phyloP scores from a whole-genome alignment of 768 basidiomycete genomes.

The Zangia roseola region DNA sequence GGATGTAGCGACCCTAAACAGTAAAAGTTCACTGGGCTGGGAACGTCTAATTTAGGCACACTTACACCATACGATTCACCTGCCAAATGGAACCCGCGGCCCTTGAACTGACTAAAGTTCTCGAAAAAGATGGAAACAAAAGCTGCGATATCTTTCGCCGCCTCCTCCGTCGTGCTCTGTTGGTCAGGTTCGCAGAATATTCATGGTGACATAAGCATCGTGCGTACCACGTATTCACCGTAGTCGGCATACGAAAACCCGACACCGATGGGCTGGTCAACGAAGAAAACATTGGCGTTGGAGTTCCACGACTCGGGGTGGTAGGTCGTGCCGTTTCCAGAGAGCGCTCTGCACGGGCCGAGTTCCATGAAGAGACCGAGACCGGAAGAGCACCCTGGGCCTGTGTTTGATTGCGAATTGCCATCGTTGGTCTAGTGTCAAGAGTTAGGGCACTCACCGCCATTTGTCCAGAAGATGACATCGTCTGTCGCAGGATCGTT shows the following conservation, averaged over 20 bases:
- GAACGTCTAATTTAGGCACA: not conserved
- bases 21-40: not conserved
- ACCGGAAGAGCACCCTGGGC: constrained; percentile 55
- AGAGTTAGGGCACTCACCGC: constrained; percentile 39
- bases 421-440: too few relatives aligned
- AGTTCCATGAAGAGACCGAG: constrained; percentile 72
- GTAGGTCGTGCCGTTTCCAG: constrained; percentile 47
- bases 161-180: constrained; percentile 63
- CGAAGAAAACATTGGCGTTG: constrained; percentile 52
- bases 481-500: constrained; percentile 54
- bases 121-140: constrained; percentile 76
- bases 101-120: constrained; percentile 68
- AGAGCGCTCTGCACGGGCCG: constrained; percentile 68
- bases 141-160: constrained; percentile 66
- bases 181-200: not conserved
- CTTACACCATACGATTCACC: constrained; percentile 55
- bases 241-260: constrained; percentile 48
- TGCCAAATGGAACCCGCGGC: constrained; percentile 59
- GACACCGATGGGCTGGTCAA: constrained; percentile 45
- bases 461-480: constrained; percentile 59
- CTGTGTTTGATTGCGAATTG: constrained; percentile 6
- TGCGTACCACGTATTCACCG: constrained; percentile 38
- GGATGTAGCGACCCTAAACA: constrained; percentile 49
- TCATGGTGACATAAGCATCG: not conserved
- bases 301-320: constrained; percentile 68